Percentiles rank a stretch among this genome's conserved stretches.
Conservation (phyloP, 2,329 filamentous ascomycete genomes). For the Blumeria graminis region DNA sequence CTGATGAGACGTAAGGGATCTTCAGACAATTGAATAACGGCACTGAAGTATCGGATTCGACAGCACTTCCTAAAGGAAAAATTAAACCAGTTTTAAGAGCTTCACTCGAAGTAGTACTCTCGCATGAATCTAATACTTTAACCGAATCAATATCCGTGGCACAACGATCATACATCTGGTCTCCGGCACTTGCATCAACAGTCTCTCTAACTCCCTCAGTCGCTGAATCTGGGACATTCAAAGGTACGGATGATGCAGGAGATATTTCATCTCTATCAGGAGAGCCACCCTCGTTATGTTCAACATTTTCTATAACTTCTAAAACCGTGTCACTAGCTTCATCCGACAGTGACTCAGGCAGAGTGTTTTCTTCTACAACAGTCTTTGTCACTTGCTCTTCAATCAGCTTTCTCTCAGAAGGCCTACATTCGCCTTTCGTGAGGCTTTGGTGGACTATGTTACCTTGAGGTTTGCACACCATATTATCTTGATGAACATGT, state of each 20-base stretch:
- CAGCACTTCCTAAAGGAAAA: constrained; percentile 3
- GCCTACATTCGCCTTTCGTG: not conserved
- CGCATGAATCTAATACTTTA: constrained; percentile 11
- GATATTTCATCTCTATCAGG: constrained; percentile 6
- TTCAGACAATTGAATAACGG: constrained; percentile 4
- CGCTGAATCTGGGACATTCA: constrained; percentile 2
- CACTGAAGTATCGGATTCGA: constrained; percentile 2
- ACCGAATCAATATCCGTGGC: constrained; percentile 12
- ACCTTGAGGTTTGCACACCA: no score
- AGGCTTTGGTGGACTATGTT: no score
- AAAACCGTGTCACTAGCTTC: constrained; percentile 8
- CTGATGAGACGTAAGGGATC: constrained; percentile 5
- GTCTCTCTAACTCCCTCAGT: constrained; percentile 7
- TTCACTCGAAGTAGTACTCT: constrained; percentile 5
- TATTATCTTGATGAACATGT: no score
- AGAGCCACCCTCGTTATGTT: constrained; percentile 9
- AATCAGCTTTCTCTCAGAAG: not conserved
- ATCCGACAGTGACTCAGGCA: constrained; percentile 5
- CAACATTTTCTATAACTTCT: constrained; percentile 11
- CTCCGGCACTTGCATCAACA: constrained; percentile 11
- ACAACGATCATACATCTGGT: constrained; percentile 7
- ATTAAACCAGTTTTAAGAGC: not conserved
- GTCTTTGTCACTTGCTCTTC: not conserved
- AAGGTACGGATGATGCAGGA: not conserved
- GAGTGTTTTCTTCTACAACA: constrained; percentile 1